A percentile compares a stretch with the other conserved stretches of the same genome.
These are phyloP conservation scores for Neurospora sp. DNA, from an alignment of 495 filamentous ascomycete genomes.

Conservation along the genomic window DNA sequence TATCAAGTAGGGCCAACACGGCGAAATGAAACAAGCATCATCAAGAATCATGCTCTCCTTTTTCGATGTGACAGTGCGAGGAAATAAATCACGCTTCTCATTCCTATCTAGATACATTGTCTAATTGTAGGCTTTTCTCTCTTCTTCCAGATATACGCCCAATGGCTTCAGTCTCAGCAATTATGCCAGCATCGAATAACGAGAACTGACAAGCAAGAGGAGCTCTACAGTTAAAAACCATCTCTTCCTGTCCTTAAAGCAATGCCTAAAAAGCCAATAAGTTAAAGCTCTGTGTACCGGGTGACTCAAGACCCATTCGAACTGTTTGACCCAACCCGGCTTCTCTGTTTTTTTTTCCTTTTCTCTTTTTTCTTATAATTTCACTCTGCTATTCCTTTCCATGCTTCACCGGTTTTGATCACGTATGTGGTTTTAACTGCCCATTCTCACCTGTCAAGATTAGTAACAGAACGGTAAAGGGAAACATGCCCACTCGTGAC, in stretches of 20 bases:
- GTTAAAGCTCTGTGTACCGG: neutral
- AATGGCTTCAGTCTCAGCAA: neutral
- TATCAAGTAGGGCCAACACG: neutral
- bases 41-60: neutral
- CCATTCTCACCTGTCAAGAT: neutral
- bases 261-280: neutral
- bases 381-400: neutral
- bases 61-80: neutral
- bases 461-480: neutral
- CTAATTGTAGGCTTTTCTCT: neutral
- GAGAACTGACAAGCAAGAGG: neutral
- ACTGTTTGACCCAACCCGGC: neutral
- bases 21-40: neutral
- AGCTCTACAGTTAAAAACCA: accelerated
- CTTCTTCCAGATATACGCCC: neutral
- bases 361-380: neutral
- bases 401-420: neutral
- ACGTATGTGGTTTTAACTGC: neutral
- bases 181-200: neutral
- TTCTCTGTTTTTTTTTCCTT: neutral
- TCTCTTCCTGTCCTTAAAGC: neutral
- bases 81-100: neutral
- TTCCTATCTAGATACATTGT: neutral
- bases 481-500: neutral
- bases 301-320: neutral